These are phyloP conservation scores for Fusarium sp. DNA, from an alignment of 2,329 filamentous ascomycete genomes.

Conservation along the genomic window DNA sequence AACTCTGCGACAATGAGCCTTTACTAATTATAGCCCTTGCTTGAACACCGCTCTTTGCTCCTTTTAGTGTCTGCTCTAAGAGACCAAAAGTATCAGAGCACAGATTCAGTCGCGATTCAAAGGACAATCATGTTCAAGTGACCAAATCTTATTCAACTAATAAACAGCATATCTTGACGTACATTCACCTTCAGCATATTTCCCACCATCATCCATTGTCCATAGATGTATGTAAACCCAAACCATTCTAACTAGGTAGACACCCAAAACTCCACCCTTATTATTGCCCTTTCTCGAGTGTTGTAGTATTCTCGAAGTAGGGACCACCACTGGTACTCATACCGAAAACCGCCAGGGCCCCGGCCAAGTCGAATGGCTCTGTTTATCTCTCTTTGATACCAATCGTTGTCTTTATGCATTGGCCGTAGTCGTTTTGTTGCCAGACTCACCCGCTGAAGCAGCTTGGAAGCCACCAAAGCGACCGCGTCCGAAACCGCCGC, in stretches of 20 bases:
- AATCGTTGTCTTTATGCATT: constrained; percentile 25
- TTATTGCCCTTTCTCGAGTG: constrained; percentile 56
- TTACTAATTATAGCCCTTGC: not conserved
- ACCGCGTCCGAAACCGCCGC: constrained; percentile 3
- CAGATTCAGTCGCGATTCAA: not conserved
- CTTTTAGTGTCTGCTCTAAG: not conserved
- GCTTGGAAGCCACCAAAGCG: constrained; percentile 28
- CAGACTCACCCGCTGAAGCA: constrained; percentile 24
- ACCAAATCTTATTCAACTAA: constrained; percentile 25
- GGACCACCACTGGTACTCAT: constrained; percentile 61
- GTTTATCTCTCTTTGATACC: constrained; percentile 43
- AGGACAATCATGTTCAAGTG: not conserved
- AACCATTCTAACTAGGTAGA: constrained; percentile 28
- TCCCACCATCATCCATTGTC: constrained; percentile 16
- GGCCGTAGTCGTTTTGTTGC: constrained; percentile 20
- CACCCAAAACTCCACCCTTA: constrained; percentile 19
- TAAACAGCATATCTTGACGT: constrained; percentile 27
- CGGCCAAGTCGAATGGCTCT: constrained; percentile 56
- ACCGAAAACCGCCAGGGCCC: constrained; percentile 61
- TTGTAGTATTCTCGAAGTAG: constrained; percentile 58
- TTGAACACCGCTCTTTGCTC: not conserved
- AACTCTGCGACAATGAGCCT: not conserved
- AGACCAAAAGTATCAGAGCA: not conserved
- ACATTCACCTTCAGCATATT: constrained; percentile 15
- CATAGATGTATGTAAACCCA: constrained; percentile 23